Evolutionary conservation across 345 rosid species (phyloP).

Genomic region (Citrus sp.): DNA sequence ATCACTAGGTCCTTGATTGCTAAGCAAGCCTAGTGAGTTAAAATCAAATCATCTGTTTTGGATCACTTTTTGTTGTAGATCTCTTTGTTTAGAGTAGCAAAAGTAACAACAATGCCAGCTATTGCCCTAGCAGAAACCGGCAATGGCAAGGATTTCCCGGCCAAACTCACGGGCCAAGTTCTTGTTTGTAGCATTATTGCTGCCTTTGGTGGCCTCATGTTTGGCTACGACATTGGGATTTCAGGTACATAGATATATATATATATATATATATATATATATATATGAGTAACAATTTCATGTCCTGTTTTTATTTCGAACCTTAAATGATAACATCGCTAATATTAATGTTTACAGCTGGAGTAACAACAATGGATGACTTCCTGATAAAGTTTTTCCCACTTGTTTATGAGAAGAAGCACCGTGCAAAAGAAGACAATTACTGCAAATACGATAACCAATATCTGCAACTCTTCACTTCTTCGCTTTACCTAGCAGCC

Average conservation of each 20-base stretch:
- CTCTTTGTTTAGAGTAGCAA: background rate
- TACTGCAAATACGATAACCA: slow-evolving; percentile 70
- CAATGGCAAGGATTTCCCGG: slow-evolving; percentile 17
- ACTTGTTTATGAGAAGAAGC: slow-evolving; percentile 56
- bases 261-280: background rate
- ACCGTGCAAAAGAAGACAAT: slow-evolving; percentile 53
- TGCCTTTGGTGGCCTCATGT: slow-evolving; percentile 60
- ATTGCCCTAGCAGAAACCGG: slow-evolving; percentile 20
- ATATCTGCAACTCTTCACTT: slow-evolving; percentile 65
- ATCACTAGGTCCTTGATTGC: background rate
- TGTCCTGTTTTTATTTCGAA: background rate
- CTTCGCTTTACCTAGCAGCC: slow-evolving; percentile 77
- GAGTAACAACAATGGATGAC: slow-evolving; percentile 78
- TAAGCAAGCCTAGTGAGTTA: background rate
- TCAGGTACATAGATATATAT: slow-evolving; percentile 25
- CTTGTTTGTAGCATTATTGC: slow-evolving; percentile 43
- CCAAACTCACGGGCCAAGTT: slow-evolving; percentile 45
- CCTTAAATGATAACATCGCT: background rate
- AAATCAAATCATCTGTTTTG: background rate
- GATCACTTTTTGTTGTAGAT: background rate
- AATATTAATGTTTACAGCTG: slow-evolving; percentile 36
- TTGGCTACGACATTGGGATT: slow-evolving; percentile 61
- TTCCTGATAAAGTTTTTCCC: slow-evolving; percentile 65
- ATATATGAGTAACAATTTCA: background rate
- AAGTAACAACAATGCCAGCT: slow-evolving; percentile 26